phyloP scores from a whole-genome alignment of 2,329 filamentous ascomycete genomes.

The Phaeoacremonium minimum region DNA sequence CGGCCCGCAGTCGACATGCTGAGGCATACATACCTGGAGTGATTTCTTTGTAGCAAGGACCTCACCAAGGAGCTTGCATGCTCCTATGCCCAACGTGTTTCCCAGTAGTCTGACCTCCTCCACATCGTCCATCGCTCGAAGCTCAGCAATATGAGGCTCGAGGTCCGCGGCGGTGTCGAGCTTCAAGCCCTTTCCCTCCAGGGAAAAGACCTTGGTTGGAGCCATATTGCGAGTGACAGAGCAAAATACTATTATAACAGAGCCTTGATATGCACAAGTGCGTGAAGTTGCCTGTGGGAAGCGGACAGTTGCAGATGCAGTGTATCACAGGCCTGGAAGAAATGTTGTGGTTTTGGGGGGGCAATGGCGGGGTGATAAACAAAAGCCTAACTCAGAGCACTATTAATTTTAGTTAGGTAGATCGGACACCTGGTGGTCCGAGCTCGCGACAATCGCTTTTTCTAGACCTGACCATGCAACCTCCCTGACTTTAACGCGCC shows the following conservation, averaged over 20 bases:
- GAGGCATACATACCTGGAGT: conserved; percentile 55
- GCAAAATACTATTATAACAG: conserved; percentile 15
- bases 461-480: no score
- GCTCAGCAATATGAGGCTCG: conserved; percentile 73
- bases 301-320: conserved; percentile 5
- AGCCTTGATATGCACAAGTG: no score
- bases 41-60: conserved; percentile 81
- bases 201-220: conserved; percentile 70
- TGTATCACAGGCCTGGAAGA: no score
- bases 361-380: no score
- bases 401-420: no score
- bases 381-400: no score
- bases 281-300: conserved; percentile 4
- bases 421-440: no score
- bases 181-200: conserved; percentile 89
- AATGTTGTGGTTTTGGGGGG: no score
- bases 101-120: conserved; percentile 84
- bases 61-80: conserved; percentile 79
- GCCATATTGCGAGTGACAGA: conserved; percentile 50
- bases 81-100: conserved; percentile 88
- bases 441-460: no score
- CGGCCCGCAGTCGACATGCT: conserved; percentile 3
- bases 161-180: conserved; percentile 86
- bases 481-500: no score
- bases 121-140: conserved; percentile 67